Evolutionary conservation across 2,329 filamentous ascomycete species (phyloP), one percentile per base, ranked within the genome.

Genomic region (Clarireedia paspali): DNA sequence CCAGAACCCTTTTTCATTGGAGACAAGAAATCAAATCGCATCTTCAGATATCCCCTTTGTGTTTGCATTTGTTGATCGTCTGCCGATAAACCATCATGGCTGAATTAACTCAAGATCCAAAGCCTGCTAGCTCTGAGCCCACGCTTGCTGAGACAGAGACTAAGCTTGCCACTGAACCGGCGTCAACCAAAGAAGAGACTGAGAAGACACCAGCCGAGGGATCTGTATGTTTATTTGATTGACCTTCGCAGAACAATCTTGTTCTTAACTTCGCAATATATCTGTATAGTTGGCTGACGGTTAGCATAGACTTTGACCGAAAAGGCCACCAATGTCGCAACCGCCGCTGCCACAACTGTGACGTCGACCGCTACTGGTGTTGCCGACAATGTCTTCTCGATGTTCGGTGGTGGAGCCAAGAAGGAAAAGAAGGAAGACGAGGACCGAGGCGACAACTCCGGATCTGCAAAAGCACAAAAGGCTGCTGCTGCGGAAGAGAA

Each of bases 401-500:
- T 99, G 94, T 99, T 99, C 71, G 94, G 94, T 66, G 94, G 94
- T 62, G 94, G 94, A 60, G 89, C 89, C 59, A 95, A 95, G 84
- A 97, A 96, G 80, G 89, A 94, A 77, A 91, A 90, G 81, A 95
- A 94, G 81, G 84, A 85, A 62, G 77, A 88, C 34, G 88, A 89
- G 69, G 90, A 88, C 65, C 86, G 84, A 62, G 87, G 91, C 64
- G 91, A 96, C 72, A 89, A 85, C 71, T 95, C 89, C 63, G 91
- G 91, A 68, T 91, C 88, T 72, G 87, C 89, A 69, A 94, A 94
- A 79, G 87, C 86, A 57, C 84, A 89, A 61, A 82, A 83, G 67
- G 74, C 75, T 68, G 78, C 76, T 51, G 62, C 66, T 58, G 70
- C 70, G 57, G 70, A 66, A 57, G 71, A 67, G 58, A 68, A 68